phyloP scores from a whole-genome alignment of 345 rosid genomes.

The Gossypium ekmanianum region DNA sequence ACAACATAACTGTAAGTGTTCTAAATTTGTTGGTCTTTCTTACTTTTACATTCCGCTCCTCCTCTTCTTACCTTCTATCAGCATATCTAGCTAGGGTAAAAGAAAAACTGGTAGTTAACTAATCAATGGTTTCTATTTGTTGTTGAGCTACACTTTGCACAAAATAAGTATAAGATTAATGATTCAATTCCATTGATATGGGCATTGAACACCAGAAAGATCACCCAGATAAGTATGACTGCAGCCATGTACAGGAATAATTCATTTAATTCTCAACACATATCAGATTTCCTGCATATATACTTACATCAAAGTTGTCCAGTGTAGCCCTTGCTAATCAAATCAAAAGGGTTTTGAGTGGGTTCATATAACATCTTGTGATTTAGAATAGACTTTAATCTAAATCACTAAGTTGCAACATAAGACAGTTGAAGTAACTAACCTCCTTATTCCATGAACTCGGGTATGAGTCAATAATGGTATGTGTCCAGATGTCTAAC shows the following conservation, averaged over 20 bases:
- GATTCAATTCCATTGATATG: neutral
- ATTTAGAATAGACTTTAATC: neutral
- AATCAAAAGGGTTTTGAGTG: neutral
- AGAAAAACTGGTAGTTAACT: neutral
- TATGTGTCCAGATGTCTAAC: neutral
- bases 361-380: neutral
- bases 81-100: neutral
- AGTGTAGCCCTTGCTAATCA: neutral
- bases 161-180: neutral
- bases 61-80: neutral
- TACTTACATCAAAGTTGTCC: neutral
- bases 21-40: neutral
- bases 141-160: neutral
- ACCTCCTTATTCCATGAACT: neutral
- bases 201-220: neutral
- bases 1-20: constrained; percentile 75
- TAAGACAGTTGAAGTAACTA: neutral
- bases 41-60: neutral
- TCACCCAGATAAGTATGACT: neutral
- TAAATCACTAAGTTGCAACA: neutral
- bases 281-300: neutral
- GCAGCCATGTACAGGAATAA: neutral
- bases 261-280: neutral
- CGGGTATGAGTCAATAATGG: neutral
- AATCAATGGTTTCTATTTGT: neutral